Evolutionary conservation across 106 monocot species (phyloP).

Genomic region (Dendrobium nobile): DNA sequence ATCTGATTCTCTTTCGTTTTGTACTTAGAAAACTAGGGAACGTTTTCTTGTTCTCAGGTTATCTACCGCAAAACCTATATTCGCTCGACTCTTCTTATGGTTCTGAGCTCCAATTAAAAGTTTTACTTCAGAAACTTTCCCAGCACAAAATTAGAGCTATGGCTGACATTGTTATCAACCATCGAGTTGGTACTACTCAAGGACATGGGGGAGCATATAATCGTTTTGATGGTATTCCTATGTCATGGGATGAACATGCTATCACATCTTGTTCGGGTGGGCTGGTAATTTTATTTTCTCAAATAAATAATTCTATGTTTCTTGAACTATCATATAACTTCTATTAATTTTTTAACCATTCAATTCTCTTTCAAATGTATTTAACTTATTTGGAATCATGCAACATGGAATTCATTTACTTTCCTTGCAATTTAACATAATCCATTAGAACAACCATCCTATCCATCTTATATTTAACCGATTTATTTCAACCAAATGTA

Average conservation of each 20-base stretch:
- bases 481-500: not conserved
- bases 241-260: slow-evolving; percentile 82
- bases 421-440: not conserved
- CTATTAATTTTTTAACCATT: not conserved
- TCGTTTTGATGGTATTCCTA: slow-evolving; percentile 76
- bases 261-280: slow-evolving; percentile 87
- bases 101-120: slow-evolving; percentile 34
- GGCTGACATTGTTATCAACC: slow-evolving; percentile 91
- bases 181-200: slow-evolving; percentile 70
- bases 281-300: slow-evolving; percentile 29
- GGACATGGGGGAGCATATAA: slow-evolving; percentile 67
- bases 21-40: not conserved
- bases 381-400: not conserved
- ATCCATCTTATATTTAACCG: not conserved
- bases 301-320: not conserved
- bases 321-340: not conserved
- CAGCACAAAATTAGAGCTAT: slow-evolving; percentile 69
- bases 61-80: slow-evolving; percentile 79
- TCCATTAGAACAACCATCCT: not conserved
- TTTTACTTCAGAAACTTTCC: slow-evolving; percentile 51
- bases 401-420: not conserved
- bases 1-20: not conserved
- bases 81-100: slow-evolving; percentile 76
- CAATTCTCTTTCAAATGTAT: not conserved
- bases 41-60: slow-evolving; percentile 41